These are phyloP conservation scores for Trichomonas vaginalis DNA, from an alignment of 208 protist genomes.

Conservation along the genomic window DNA sequence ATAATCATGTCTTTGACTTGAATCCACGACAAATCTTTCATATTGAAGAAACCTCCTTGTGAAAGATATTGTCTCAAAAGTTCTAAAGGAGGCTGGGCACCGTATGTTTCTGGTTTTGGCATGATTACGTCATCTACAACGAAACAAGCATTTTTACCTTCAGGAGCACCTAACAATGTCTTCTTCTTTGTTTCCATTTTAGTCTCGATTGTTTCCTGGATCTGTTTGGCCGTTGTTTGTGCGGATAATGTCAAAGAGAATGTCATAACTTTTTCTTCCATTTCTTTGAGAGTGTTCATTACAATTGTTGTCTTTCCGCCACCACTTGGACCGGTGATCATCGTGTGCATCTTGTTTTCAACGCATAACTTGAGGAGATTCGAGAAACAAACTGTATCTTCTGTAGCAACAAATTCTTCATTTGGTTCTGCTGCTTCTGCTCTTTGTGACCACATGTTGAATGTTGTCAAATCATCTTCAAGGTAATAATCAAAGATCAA, in stretches of 20 bases:
- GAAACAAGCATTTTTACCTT: conserved; percentile 70
- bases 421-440: background rate
- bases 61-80: conserved; percentile 70
- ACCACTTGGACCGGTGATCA: conserved; percentile 41
- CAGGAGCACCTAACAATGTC: conserved; percentile 49
- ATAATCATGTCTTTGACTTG: conserved; percentile 36
- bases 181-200: conserved; percentile 82
- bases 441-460: background rate
- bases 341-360: conserved; percentile 44
- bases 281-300: conserved; percentile 17
- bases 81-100: conserved; percentile 74
- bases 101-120: conserved; percentile 71
- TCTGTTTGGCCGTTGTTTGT: conserved; percentile 69
- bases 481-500: conserved; percentile 23
- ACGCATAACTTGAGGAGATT: background rate
- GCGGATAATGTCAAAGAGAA: conserved; percentile 70
- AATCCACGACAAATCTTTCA: conserved; percentile 57
- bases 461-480: background rate
- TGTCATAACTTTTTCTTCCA: background rate
- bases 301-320: conserved; percentile 68
- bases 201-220: conserved; percentile 80
- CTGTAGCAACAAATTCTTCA: background rate
- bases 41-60: conserved; percentile 71
- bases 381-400: background rate
- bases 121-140: conserved; percentile 85